Evolutionary conservation across 345 rosid species (phyloP).

Genomic region (Eutrema japonicum): DNA sequence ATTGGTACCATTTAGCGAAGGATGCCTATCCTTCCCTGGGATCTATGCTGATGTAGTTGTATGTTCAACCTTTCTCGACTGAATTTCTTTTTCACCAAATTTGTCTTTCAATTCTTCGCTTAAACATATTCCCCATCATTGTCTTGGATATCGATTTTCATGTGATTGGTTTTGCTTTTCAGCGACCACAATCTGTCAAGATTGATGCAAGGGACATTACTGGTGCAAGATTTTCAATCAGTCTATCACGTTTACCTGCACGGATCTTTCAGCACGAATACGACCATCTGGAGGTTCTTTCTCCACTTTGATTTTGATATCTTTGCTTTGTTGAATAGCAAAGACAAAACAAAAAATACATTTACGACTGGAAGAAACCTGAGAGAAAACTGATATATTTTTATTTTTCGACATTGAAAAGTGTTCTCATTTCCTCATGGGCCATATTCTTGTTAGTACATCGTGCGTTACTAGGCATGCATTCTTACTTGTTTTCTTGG

Average conservation of each 20-base stretch:
- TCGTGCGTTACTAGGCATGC: conserved; percentile 19
- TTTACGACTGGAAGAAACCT: background rate
- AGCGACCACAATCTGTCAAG: conserved; percentile 91
- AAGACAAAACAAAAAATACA: background rate
- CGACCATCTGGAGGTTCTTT: conserved; percentile 83
- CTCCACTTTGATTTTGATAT: conserved; percentile 21
- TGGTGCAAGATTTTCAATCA: conserved; percentile 72
- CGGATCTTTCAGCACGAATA: conserved; percentile 96
- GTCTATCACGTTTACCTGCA: conserved; percentile 78
- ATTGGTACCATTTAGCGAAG: conserved; percentile 68
- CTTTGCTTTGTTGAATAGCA: conserved; percentile 16
- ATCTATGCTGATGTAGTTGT: conserved; percentile 87
- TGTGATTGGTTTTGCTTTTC: conserved; percentile 40
- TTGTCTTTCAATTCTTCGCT: background rate
- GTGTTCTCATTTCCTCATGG: background rate
- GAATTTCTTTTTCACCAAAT: background rate
- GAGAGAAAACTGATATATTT: background rate
- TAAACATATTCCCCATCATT: background rate
- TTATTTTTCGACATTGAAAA: background rate
- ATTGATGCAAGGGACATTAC: conserved; percentile 82
- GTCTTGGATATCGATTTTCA: background rate
- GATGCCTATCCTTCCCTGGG: conserved; percentile 92
- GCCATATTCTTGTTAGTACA: conserved; percentile 1
- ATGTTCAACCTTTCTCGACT: conserved; percentile 25
- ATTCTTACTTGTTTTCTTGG: conserved; percentile 15